Evolutionary conservation across 192 early-diverging fungal species (phyloP), one percentile per base, ranked within the genome.

Genomic region (Diversispora epigaea): DNA sequence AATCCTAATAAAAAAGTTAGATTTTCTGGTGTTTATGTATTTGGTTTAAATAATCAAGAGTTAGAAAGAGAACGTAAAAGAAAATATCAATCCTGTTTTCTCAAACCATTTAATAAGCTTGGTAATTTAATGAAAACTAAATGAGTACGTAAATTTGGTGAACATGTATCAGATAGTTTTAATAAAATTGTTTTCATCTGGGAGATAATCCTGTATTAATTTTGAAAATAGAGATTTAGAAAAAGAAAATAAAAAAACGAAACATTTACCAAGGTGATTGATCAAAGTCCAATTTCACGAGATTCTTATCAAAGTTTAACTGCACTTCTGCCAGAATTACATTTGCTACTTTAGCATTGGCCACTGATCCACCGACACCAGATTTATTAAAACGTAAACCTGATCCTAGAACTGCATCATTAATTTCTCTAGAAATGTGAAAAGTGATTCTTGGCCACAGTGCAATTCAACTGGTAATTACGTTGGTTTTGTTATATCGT

Each of bases 401-500:
- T 12, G 91, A 96, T 61, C 85, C 89, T 69, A 85, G 90, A 39
- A 85, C 83, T 17, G 90, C 93, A 43, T 89, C 94, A 6, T 80
- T 99, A 44, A 95, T 99, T 74, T 90, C 85, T 4, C 91, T 91
- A 76, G 86, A 86, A 32, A 98, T 99, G 98, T 96, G 93, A 91
- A 95, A 94, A 78, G 92, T 94, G 89, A 97, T 99, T 63, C 80
- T 96, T 41, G 93, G 92, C 6, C 95, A 99, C 82, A 88, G 91
- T 6, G 81, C 97, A 17, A 91, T 93, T 79, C 96, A 98, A 79
- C 86, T 96, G 32, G 85, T 88, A 14, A 87, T 95, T 22, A 93
- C 90, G 46, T 84, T 95, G 71, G 80, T 90, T n/a, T 83, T 91
- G 8, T 77, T 92, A 32, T 93, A 92, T 69, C 76, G 70, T 21